Conservation (phyloP, 2,329 filamentous ascomycete genomes). For the Nemania bipapillata region DNA sequence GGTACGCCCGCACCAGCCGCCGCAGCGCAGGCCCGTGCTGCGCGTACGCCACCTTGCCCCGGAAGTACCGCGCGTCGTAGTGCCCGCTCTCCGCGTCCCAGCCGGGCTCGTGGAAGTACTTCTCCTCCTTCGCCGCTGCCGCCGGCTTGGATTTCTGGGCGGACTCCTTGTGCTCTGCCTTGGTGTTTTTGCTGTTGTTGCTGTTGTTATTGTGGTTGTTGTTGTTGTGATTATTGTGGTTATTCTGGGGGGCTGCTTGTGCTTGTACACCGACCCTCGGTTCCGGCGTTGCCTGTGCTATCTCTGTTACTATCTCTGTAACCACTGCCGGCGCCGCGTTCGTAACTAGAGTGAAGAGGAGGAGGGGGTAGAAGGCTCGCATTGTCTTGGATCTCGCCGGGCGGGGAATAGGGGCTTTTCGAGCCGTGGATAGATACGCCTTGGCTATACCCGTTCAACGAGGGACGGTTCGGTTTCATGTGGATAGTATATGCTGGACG, state of each 20-base stretch:
- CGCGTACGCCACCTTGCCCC: slow-evolving; percentile 69
- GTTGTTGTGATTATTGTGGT: not conserved
- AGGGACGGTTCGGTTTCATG: not conserved
- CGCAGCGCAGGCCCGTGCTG: slow-evolving; percentile 73
- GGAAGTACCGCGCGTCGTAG: slow-evolving; percentile 79
- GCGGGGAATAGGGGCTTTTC: not conserved
- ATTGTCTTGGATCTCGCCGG: slow-evolving; percentile 12
- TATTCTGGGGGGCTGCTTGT: not conserved
- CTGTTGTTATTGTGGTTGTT: not conserved
- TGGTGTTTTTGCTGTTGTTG: not conserved
- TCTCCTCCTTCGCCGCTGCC: slow-evolving; percentile 47
- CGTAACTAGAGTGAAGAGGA: slow-evolving; percentile 18
- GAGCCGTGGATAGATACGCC: not conserved
- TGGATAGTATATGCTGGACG: not conserved
- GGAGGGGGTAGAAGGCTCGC: slow-evolving; percentile 16
- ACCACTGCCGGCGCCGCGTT: slow-evolving; percentile 22
- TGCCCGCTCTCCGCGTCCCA: slow-evolving; percentile 70
- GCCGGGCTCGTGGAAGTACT: slow-evolving; percentile 76
- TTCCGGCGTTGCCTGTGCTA: not conserved
- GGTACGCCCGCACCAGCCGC: slow-evolving; percentile 78
- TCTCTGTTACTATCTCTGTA: slow-evolving; percentile 12
- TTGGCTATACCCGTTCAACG: not conserved
- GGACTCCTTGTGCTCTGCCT: slow-evolving; percentile 1
- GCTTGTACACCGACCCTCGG: not conserved
- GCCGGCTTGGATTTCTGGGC: not conserved